Evolutionary conservation across 2,329 filamentous ascomycete species (phyloP), one percentile per base, ranked within the genome.

Genomic region (Huntiella moniliformis): DNA sequence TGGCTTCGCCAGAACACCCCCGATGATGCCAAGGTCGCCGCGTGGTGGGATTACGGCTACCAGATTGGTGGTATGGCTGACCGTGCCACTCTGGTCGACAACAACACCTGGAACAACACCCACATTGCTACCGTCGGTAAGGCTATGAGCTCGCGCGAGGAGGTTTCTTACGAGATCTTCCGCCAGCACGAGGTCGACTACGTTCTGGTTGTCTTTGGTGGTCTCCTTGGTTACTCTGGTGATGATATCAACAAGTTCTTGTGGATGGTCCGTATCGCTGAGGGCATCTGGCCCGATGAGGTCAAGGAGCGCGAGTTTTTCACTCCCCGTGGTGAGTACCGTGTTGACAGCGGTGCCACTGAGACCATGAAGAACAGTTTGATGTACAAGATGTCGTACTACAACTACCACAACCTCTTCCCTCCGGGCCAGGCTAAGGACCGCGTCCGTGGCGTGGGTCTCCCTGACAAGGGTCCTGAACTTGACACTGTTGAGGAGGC

Each of bases 361-460:
- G 84, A 91, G 17, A 85, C 88, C 38, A 98, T 98, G 91, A 91
- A 84, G 70, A 94, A 98, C 74, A 95, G 87, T 65, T 74, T 98
- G 71, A 95, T 96, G 88, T 98, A 98, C 76, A 98, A 98, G 74
- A 95, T 98, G 87, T 95, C 86, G 16, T 98, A 98, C 73, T 83
- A 98, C 75, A 96, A 96, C 72, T 98, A 83, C 70, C 75, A 88
- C 63, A 67, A 73, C 40, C 76, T 98, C 52, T 98, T 96, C 74
- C 88, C 87, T 38, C 72, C 80, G 2, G 91, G 91, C 51, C 86
- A 96, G 64, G 87, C 84, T 33, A 68, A 77, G 55, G 91, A 98
- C 61, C 81, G 91, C 54, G 91, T 98, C 52, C 86, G 91, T 58
- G 77, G 79, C 53, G 73, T 74, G 34, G 75, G 74, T 50, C 67